Percentiles rank a stretch among this genome's conserved stretches.
Evolutionary conservation across 1,284 basidiomycete genomes (phyloP).

Genomic region (Ceratobasidium sp.): DNA sequence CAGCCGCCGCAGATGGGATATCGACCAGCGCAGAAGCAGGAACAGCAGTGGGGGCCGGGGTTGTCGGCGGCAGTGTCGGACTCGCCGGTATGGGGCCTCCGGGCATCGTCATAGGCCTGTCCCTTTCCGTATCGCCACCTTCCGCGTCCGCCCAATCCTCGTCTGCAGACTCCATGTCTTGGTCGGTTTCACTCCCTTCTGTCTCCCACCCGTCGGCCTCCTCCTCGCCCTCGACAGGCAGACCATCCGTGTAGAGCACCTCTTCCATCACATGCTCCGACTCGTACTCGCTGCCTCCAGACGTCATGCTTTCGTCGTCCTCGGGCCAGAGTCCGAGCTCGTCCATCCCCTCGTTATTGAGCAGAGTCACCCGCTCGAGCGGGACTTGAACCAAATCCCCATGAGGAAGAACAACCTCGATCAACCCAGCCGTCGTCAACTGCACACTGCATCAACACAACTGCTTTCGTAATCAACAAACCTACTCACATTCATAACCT

Average conservation of each 20-base stretch:
- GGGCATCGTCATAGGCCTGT: constrained; percentile 30
- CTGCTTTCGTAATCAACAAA: constrained; percentile 33
- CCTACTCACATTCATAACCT: constrained; percentile 73
- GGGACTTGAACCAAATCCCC: constrained; percentile 62
- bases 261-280: constrained; percentile 37
- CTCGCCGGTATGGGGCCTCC: constrained; percentile 36
- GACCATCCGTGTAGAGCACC: constrained; percentile 34
- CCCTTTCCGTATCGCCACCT: constrained; percentile 50
- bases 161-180: constrained; percentile 49
- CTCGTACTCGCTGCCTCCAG: constrained; percentile 20
- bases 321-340: constrained; percentile 75
- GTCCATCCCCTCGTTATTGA: constrained; percentile 75
- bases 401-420: constrained; percentile 73
- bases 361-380: constrained; percentile 71
- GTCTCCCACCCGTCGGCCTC: constrained; percentile 57
- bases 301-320: constrained; percentile 55
- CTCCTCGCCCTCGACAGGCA: constrained; percentile 46
- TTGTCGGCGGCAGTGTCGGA: neutral
- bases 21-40: constrained; percentile 18
- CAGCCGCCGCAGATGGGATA: constrained; percentile 46
- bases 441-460: constrained; percentile 51
- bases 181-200: constrained; percentile 47
- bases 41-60: constrained; percentile 1
- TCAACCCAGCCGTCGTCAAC: constrained; percentile 75
- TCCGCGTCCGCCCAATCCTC: constrained; percentile 53